phyloP scores from a whole-genome alignment of 768 basidiomycete species.

The Xerocomus spinulosus region DNA sequence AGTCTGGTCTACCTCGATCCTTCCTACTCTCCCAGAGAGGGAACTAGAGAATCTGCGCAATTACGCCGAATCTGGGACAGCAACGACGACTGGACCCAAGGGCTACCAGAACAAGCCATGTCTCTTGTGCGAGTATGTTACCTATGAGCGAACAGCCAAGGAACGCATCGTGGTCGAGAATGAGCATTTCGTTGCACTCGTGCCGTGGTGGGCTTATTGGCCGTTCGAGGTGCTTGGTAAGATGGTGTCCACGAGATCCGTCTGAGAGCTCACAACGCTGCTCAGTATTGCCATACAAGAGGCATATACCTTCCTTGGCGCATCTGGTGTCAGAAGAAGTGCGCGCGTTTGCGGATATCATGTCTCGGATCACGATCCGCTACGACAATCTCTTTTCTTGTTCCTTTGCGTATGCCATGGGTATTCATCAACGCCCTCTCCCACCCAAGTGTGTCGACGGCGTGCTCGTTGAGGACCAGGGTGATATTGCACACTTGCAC shows the following conservation, averaged over 20 bases:
- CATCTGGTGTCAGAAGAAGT: constrained; percentile 61
- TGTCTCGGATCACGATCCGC: constrained; percentile 58
- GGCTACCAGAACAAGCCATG: constrained; percentile 59
- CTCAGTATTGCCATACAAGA: constrained; percentile 67
- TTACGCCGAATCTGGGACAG: constrained; percentile 38
- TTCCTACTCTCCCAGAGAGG: constrained; percentile 66
- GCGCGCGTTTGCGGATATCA: constrained; percentile 57
- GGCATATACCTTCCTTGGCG: constrained; percentile 71
- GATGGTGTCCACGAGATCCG: constrained; percentile 7
- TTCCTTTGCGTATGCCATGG: constrained; percentile 94
- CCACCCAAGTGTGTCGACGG: constrained; percentile 36
- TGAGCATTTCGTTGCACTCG: constrained; percentile 75
- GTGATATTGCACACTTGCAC: constrained; percentile 73
- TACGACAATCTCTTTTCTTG: constrained; percentile 81
- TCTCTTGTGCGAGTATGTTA: constrained; percentile 76
- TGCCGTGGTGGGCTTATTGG: constrained; percentile 97
- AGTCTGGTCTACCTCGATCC: constrained; percentile 71
- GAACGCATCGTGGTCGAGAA: constrained; percentile 68
- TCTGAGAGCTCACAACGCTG: constrained; percentile 1
- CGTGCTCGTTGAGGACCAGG: constrained; percentile 33
- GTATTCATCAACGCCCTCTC: constrained; percentile 80
- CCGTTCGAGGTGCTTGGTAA: constrained; percentile 79
- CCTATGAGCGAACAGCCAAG: constrained; percentile 52
- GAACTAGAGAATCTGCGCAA: constrained; percentile 56
- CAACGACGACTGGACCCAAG: constrained; percentile 44